phyloP scores from a whole-genome alignment of 305 asterid genomes.

The Fraxinus platypoda region DNA sequence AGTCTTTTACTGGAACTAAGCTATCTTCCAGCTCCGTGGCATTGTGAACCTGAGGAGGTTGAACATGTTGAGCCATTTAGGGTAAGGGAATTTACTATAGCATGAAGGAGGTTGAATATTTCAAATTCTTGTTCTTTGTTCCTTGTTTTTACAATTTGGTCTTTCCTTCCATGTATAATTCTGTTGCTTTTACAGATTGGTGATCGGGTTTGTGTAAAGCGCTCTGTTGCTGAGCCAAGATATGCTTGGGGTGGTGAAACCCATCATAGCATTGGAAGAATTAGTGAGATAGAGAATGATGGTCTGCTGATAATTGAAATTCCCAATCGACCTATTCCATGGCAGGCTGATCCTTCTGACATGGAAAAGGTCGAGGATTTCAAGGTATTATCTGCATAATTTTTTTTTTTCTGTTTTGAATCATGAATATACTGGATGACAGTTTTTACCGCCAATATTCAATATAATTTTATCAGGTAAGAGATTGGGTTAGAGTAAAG shows the following conservation, averaged over 20 bases:
- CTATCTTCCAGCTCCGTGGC: constrained; percentile 97
- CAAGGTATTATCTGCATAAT: constrained; percentile 54
- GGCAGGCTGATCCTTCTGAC: constrained; percentile 99
- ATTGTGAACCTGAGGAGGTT: constrained; percentile 97
- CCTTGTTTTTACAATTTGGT: neutral
- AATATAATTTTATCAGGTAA: constrained; percentile 52
- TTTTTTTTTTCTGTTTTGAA: constrained; percentile 10
- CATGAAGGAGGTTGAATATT: constrained; percentile 1
- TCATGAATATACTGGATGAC: constrained; percentile 11
- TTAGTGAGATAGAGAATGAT: constrained; percentile 84
- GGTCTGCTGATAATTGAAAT: constrained; percentile 86
- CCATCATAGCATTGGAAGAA: constrained; percentile 92
- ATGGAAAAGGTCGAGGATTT: constrained; percentile 93
- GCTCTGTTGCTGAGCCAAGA: constrained; percentile 95
- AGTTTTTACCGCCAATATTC: constrained; percentile 17
- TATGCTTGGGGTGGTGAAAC: constrained; percentile 99
- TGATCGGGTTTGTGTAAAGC: constrained; percentile 93
- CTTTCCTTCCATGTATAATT: constrained; percentile 5
- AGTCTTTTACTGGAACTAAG: constrained; percentile 77
- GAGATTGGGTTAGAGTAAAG: constrained; percentile 89
- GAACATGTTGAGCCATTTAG: constrained; percentile 92
- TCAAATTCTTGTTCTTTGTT: neutral
- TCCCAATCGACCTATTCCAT: constrained; percentile 74
- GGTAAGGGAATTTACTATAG: constrained; percentile 44
- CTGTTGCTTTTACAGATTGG: constrained; percentile 55